phyloP scores from a whole-genome alignment of 1,139 yeast genomes.

The Debaryomyces nepalensis region DNA sequence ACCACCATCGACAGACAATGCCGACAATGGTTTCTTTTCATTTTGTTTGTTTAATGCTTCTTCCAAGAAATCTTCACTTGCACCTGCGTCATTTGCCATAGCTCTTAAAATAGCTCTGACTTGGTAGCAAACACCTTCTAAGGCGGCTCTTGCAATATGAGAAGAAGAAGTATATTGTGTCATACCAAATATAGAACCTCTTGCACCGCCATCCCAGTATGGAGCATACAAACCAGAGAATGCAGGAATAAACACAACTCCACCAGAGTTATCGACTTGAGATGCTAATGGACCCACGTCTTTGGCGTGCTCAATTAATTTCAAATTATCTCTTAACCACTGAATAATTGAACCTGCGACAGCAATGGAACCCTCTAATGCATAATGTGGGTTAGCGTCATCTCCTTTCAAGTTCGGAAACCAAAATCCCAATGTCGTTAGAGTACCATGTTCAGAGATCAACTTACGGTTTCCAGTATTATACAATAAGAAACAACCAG shows the following conservation, averaged over 20 bases:
- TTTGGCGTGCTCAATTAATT: conserved; percentile 76
- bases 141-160: conserved; percentile 91
- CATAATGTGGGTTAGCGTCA: conserved; percentile 74
- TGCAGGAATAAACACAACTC: conserved; percentile 94
- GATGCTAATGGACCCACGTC: conserved; percentile 92
- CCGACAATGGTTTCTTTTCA: conserved; percentile 53
- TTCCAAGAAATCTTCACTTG: conserved; percentile 51
- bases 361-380: conserved; percentile 93
- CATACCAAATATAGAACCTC: conserved; percentile 92
- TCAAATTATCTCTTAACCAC: conserved; percentile 92
- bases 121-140: conserved; percentile 95
- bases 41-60: conserved; percentile 47
- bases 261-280: conserved; percentile 81
- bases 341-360: conserved; percentile 95
- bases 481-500: conserved; percentile 90
- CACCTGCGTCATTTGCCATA: conserved; percentile 84
- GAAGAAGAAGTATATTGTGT: conserved; percentile 86
- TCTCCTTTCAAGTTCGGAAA: conserved; percentile 66
- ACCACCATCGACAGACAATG: conserved; percentile 90
- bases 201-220: conserved; percentile 92
- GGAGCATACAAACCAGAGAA: conserved; percentile 95
- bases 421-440: conserved; percentile 91
- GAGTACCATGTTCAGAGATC: conserved; percentile 76
- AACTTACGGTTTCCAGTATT: conserved; percentile 77
- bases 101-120: conserved; percentile 89